Evolutionary conservation across 345 rosid genomes (phyloP).

Genomic region (Physaria fendleri): DNA sequence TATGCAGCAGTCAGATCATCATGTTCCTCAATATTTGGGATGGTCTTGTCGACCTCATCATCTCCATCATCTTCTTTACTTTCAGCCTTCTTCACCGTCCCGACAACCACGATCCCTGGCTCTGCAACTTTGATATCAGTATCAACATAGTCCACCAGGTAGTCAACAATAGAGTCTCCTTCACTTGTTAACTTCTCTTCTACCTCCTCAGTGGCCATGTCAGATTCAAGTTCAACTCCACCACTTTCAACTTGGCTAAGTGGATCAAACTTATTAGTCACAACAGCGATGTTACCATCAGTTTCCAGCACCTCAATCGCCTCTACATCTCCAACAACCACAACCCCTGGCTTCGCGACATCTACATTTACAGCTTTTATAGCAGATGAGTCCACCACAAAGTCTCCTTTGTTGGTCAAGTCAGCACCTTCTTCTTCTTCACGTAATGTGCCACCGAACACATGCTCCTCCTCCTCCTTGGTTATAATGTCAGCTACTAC

Average conservation of each 20-base stretch:
- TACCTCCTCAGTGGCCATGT: conserved; percentile 24
- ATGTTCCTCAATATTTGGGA: background rate
- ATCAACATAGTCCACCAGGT: conserved; percentile 24
- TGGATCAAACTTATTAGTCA: conserved; percentile 44
- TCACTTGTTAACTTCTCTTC: conserved; percentile 29
- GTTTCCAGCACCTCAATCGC: conserved; percentile 31
- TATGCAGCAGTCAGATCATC: conserved; percentile 23
- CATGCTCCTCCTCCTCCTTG: conserved; percentile 22
- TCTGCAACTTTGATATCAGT: conserved; percentile 24
- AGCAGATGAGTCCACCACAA: conserved; percentile 15
- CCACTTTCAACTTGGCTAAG: conserved; percentile 16
- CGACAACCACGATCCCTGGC: conserved; percentile 36
- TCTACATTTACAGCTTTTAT: conserved; percentile 29
- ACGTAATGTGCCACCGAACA: background rate
- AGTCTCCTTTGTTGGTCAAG: conserved; percentile 31
- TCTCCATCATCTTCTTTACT: conserved; percentile 2
- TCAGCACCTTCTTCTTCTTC: conserved; percentile 27
- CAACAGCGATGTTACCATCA: conserved; percentile 24
- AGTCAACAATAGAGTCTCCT: conserved; percentile 36
- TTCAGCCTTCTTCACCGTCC: conserved; percentile 14
- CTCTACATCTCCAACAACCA: conserved; percentile 39
- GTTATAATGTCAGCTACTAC: conserved; percentile 20
- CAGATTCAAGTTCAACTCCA: conserved; percentile 15
- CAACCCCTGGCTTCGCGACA: conserved; percentile 28
- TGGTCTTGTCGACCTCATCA: conserved; percentile 14